Conservation (phyloP, 495 filamentous ascomycete genomes). For the Aspergillus steynii region DNA sequence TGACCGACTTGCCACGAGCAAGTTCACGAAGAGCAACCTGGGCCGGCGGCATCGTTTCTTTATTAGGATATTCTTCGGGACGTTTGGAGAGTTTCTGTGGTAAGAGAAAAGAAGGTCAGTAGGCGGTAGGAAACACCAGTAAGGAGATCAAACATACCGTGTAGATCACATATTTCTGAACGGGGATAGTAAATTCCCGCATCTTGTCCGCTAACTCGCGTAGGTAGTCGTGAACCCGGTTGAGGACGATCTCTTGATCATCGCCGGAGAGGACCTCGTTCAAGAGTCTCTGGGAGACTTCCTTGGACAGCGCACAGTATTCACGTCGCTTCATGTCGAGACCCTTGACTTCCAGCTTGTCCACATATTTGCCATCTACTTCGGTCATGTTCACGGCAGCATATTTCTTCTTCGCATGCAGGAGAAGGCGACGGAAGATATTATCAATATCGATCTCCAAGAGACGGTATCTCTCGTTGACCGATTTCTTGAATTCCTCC, state of each 20-base stretch:
- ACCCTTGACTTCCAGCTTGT: constrained; percentile 97
- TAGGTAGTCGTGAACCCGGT: constrained; percentile 89
- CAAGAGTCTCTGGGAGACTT: constrained; percentile 78
- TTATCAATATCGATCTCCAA: constrained; percentile 99
- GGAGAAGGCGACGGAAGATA: constrained; percentile 85
- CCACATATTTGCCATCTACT: constrained; percentile 82
- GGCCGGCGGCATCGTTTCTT: constrained; percentile 92
- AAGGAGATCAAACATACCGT: constrained; percentile 53
- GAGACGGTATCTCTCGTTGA: constrained; percentile 88
- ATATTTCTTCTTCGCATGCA: constrained; percentile 99
- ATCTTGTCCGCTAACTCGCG: constrained; percentile 79
- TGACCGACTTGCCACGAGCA: constrained; percentile 79
- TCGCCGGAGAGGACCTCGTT: constrained; percentile 93
- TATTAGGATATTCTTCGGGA: constrained; percentile 90
- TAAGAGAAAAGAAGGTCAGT: constrained; percentile 13
- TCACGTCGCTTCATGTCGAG: constrained; percentile 96
- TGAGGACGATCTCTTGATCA: constrained; percentile 83
- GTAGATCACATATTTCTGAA: constrained; percentile 91
- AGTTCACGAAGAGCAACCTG: constrained; percentile 91
- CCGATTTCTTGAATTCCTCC: constrained; percentile 70
- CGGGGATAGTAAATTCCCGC: constrained; percentile 70
- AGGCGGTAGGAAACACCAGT: neutral
- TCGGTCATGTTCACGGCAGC: constrained; percentile 94
- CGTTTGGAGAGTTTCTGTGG: constrained; percentile 82
- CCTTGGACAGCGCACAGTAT: constrained; percentile 92